A percentile compares a stretch with the other conserved stretches of the same genome.
Evolutionary conservation across 306 rosid genomes (phyloP).

Genomic region (Quercus dentata): DNA sequence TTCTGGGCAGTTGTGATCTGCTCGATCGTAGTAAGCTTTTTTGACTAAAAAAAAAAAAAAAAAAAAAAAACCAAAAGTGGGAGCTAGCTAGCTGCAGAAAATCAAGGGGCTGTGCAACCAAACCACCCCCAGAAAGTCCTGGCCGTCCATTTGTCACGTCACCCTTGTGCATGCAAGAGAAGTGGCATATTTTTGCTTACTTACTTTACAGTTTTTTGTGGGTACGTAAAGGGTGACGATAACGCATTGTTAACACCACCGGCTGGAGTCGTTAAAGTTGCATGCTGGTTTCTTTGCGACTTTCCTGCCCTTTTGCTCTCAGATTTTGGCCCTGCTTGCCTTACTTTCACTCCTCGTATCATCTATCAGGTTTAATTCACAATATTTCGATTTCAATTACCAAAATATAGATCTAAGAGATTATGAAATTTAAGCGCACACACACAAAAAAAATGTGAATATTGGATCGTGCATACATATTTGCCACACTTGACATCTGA

Average conservation of each 20-base stretch:
- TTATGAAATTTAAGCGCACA: neutral
- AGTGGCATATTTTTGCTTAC: neutral
- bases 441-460: neutral
- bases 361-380: conserved; percentile 30
- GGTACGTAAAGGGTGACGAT: conserved; percentile 22
- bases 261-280: conserved; percentile 29
- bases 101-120: neutral
- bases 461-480: conserved; percentile 47
- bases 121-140: conserved; percentile 10
- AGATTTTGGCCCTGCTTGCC: conserved; percentile 65
- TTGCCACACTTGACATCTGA: conserved; percentile 86
- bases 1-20: neutral
- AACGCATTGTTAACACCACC: conserved; percentile 30
- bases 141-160: conserved; percentile 27
- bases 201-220: conserved; percentile 24
- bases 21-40: neutral
- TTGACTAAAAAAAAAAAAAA: neutral
- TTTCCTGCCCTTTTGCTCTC: conserved; percentile 65
- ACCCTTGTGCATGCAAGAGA: conserved; percentile 25
- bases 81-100: neutral
- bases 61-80: neutral
- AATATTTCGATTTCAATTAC: neutral
- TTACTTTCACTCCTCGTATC: conserved; percentile 97
- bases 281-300: conserved; percentile 65
- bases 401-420: neutral